Base-by-base conservation (phyloP, 2,329 filamentous ascomycete species). In the Tympanopsis confertula region DNA sequence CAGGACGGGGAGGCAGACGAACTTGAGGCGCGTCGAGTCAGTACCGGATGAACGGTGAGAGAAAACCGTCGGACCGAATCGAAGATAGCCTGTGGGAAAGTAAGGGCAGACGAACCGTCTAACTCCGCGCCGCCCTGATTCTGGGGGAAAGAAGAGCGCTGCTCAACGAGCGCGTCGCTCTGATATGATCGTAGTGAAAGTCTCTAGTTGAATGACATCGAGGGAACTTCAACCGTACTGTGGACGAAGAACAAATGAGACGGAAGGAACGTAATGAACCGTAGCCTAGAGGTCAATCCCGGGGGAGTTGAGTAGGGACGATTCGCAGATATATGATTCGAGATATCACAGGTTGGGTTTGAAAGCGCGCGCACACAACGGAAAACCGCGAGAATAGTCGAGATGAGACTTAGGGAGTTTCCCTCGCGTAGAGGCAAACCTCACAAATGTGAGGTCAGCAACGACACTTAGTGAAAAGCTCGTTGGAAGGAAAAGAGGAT, bases 381-480 rank as follows among this genome's bases (percentile, higher is more conserved):
- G n/a, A n/a, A n/a, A n/a, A n/a, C n/a, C n/a, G n/a, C n/a, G n/a
- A n/a, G n/a, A n/a, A n/a, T n/a, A n/a, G n/a, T n/a, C n/a, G n/a
- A n/a, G n/a, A n/a, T n/a, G n/a, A n/a, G n/a, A n/a, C n/a, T n/a
- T n/a, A n/a, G n/a, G n/a, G n/a, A n/a, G n/a, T n/a, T n/a, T n/a
- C n/a, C n/a, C n/a, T n/a, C n/a, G n/a, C n/a, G n/a, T n/a, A n/a
- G n/a, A n/a, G n/a, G n/a, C n/a, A n/a, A n/a, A 42, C 22, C 14
- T 32, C 38, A 39, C 37, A 41, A 45, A 42, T 36, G 41, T 32
- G 46, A 52, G 49, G 50, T 45, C 45, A 47, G 38, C 53, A 62
- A 65, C 62, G 61, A 66, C 56, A 61, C 62, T 65, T 66, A 65
- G 61, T 64, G 58, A 66, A 66, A 66, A 65, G 62, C 61, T 66